Evolutionary conservation across 257 asterid genomes (phyloP).

Genomic region (Fraxinus quadrangulata): DNA sequence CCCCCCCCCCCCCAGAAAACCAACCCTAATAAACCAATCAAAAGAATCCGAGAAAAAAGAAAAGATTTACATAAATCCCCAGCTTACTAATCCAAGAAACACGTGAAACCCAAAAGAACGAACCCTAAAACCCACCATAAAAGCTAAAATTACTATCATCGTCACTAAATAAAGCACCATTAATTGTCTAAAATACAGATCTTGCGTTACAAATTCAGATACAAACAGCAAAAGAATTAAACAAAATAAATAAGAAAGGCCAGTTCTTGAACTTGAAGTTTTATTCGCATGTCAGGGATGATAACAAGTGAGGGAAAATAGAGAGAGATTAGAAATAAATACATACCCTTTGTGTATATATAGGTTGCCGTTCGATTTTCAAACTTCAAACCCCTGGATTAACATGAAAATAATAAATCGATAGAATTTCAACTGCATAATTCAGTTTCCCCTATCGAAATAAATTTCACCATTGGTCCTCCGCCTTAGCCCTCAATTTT

Average conservation of each 20-base stretch:
- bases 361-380: conserved; percentile 2
- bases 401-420: background rate
- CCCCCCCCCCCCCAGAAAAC: too few species aligned
- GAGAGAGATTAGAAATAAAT: background rate
- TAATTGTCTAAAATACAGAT: background rate
- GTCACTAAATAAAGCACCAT: background rate
- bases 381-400: background rate
- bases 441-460: too few species aligned
- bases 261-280: background rate
- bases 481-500: background rate
- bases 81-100: background rate
- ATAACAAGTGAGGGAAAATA: background rate
- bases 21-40: background rate
- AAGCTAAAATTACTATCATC: conserved; percentile 21
- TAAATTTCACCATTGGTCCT: background rate
- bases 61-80: conserved; percentile 2
- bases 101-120: conserved; percentile 12
- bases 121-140: conserved; percentile 26
- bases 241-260: background rate
- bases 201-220: background rate
- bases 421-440: background rate
- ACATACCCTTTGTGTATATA: background rate
- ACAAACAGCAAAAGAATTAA: background rate
- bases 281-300: background rate
- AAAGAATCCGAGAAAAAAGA: background rate